Base-by-base conservation (phyloP, 345 rosid genomes). In the Kandelia obovata region DNA sequence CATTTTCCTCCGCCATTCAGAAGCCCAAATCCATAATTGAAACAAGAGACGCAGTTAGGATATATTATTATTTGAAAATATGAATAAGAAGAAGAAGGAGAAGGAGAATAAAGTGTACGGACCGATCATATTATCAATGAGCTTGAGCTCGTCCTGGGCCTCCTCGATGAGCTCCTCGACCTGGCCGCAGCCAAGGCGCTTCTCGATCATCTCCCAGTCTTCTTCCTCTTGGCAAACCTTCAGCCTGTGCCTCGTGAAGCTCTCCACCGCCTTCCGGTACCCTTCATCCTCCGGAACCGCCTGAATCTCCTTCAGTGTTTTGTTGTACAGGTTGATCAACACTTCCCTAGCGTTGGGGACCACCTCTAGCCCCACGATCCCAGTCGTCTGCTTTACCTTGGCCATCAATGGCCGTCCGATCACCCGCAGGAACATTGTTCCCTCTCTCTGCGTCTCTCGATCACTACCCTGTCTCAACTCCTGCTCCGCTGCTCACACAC, bases 91-190 rank as follows among this genome's bases (percentile, higher is more conserved):
- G 15, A 21, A 64, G 34, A 68, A 11, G n/a, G 51, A 46, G 16
- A 19, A 21, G 3, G 0, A 30, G 15, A 17, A 11, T n/a, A 35
- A 56, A 6, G 34, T 32, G 62, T 5, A 82, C 92, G 56, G 32
- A 95, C 98, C 99, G 77, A 92, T 95, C 97, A 95, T 95, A 79
- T 89, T 90, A 3, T 71, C 86, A 61, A 90, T 84, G 78, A 92
- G 96, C n/a, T 83, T 92, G 83, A 92, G 96, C 84, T 95, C 96
- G 66, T 95, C 97, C n/a, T 70, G 81, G 23, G 99, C 99, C 80
- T 90, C 98, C 78, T 95, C 99, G 47, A 95, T 85, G 57, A 95
- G 95, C 87, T 92, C 98, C 79, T 96, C 99, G 62, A 92, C 98
- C 84, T 92, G 97, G 69, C 99, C 99, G 64, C 98, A 92, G 5